These are phyloP conservation scores for Komagataella phaffii DNA, from an alignment of 805 yeast species.

Conservation along the genomic window DNA sequence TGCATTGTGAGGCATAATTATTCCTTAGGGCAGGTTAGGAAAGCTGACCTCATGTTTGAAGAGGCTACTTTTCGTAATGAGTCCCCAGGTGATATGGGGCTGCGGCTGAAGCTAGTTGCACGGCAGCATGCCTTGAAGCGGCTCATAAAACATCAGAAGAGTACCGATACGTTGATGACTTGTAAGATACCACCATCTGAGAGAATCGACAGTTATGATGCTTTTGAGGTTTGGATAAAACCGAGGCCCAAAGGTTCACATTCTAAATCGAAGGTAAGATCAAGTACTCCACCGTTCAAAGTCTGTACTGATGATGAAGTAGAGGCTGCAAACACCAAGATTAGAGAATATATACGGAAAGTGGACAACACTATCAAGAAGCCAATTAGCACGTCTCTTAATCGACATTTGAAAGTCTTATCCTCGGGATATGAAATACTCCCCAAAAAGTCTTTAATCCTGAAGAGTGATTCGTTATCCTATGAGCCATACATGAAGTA, in stretches of 20 bases:
- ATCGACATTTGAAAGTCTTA: background rate
- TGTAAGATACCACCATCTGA: background rate
- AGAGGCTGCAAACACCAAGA: background rate
- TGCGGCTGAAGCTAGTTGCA: background rate
- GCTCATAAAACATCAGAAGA: background rate
- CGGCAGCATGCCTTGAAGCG: background rate
- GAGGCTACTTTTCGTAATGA: background rate
- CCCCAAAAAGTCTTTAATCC: background rate
- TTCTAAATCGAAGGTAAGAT: background rate
- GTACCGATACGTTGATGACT: background rate
- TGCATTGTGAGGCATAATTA: background rate
- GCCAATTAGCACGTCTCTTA: background rate
- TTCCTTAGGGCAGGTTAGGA: background rate
- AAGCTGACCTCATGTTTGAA: background rate
- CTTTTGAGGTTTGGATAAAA: background rate
- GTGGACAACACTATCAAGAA: background rate
- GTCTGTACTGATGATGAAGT: background rate
- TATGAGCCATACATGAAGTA: constrained; percentile 1
- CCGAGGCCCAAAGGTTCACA: background rate
- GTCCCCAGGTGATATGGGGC: background rate
- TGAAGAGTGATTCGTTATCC: background rate
- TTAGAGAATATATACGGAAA: background rate
- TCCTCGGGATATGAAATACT: background rate
- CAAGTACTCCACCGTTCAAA: background rate
- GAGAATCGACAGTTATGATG: background rate